Percentiles rank a stretch among this genome's conserved stretches.
These are phyloP conservation scores for Leccinum truebloodii DNA, from an alignment of 768 basidiomycete genomes.

Conservation along the genomic window DNA sequence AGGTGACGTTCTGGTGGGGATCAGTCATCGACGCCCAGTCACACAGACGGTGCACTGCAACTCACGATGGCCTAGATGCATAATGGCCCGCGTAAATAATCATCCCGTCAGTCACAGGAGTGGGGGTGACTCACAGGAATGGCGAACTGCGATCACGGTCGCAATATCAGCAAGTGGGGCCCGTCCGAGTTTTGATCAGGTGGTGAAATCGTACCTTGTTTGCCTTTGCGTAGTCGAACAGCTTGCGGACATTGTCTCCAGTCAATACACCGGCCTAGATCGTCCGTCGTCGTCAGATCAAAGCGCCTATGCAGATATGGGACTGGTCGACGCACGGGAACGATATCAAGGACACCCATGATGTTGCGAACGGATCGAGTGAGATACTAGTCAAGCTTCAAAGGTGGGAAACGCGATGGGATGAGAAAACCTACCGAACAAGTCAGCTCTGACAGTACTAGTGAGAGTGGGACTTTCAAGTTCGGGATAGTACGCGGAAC, in stretches of 20 bases:
- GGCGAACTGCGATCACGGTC: conserved; percentile 56
- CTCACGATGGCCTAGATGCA: conserved; percentile 70
- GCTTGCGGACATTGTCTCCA: conserved; percentile 90
- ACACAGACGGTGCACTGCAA: conserved; percentile 18
- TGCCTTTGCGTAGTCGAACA: conserved; percentile 92
- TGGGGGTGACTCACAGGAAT: conserved; percentile 65
- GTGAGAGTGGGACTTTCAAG: no score
- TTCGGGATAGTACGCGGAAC: not conserved
- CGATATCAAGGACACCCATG: conserved; percentile 84
- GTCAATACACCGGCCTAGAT: conserved; percentile 89
- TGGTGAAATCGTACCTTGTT: conserved; percentile 59
- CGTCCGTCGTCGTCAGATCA: conserved; percentile 6
- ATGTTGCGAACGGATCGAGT: conserved; percentile 13
- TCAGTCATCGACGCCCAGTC: not conserved
- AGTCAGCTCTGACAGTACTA: not conserved
- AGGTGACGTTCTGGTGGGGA: conserved; percentile 81
- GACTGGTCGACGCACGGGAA: conserved; percentile 60
- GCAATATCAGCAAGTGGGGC: conserved; percentile 13
- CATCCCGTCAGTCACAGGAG: not conserved
- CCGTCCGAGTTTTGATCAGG: not conserved
- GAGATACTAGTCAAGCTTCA: conserved; percentile 9
- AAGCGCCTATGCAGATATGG: not conserved
- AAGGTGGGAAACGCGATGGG: not conserved
- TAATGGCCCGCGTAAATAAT: not conserved
- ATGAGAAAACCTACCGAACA: conserved; percentile 14